These are phyloP conservation scores for Tetrahymena borealis DNA, from an alignment of 73 alveolate species.

Conservation along the genomic window DNA sequence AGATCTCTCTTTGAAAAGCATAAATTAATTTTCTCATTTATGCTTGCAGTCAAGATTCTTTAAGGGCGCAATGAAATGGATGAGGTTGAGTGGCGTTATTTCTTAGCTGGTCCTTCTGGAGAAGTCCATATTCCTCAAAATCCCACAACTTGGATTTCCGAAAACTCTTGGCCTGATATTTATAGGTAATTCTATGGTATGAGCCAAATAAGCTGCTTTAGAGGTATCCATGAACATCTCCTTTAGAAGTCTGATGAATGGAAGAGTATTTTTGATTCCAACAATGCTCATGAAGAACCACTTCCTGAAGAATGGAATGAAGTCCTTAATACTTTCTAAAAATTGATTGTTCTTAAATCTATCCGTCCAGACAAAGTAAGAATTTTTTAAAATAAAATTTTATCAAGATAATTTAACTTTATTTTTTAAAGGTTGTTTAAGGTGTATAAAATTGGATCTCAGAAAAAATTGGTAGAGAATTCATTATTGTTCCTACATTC, in stretches of 20 bases:
- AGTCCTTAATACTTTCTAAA: constrained; percentile 78
- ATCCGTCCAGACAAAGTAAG: constrained; percentile 93
- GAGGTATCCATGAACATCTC: constrained; percentile 84
- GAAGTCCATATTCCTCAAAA: constrained; percentile 40
- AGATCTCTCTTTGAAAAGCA: constrained; percentile 97
- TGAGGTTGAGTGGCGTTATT: constrained; percentile 62
- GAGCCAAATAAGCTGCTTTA: constrained; percentile 69
- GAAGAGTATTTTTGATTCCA: constrained; percentile 80
- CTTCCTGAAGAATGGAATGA: constrained; percentile 94
- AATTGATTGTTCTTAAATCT: constrained; percentile 80
- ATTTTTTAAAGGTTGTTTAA: background rate
- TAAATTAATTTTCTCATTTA: constrained; percentile 94
- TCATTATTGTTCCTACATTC: constrained; percentile 99
- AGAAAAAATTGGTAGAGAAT: constrained; percentile 76
- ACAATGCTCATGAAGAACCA: constrained; percentile 80
- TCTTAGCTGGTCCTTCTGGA: constrained; percentile 33
- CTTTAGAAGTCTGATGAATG: constrained; percentile 67
- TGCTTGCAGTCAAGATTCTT: constrained; percentile 86
- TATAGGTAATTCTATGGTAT: constrained; percentile 86
- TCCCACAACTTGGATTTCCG: constrained; percentile 98
- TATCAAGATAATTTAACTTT: background rate
- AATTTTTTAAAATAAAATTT: background rate
- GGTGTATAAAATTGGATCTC: constrained; percentile 30
- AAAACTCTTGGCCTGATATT: constrained; percentile 94
- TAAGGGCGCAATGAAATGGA: constrained; percentile 68